Conservation (phyloP, 2,329 filamentous ascomycete genomes). For the Penicillium sp. region DNA sequence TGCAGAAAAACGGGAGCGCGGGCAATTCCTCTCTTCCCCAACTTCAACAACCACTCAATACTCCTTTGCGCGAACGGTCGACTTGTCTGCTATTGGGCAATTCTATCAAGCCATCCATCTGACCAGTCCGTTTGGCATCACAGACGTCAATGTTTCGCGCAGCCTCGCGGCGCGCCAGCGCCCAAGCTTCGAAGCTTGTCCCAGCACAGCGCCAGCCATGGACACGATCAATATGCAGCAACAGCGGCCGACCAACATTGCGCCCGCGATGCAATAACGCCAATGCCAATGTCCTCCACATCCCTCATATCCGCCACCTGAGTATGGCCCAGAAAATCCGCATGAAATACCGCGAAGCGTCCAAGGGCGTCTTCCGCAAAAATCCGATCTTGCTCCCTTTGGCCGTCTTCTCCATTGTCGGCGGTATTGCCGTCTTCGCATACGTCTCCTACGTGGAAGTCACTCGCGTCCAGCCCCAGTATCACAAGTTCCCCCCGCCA, state of each 20-base stretch:
- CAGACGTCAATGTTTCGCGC: conserved; percentile 28
- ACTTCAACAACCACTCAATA: not conserved
- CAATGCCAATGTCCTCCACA: not conserved
- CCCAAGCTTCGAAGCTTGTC: conserved; percentile 21
- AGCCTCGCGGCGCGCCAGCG: conserved; percentile 33
- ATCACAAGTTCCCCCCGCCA: conserved; percentile 46
- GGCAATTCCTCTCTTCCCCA: conserved; percentile 6
- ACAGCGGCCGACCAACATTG: conserved; percentile 17
- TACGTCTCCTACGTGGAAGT: conserved; percentile 49
- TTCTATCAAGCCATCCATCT: not conserved
- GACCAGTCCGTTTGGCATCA: not conserved
- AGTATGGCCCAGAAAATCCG: conserved; percentile 33
- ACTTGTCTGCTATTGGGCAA: not conserved
- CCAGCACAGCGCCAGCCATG: conserved; percentile 19
- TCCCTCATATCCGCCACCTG: conserved; percentile 21
- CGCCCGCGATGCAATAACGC: conserved; percentile 5
- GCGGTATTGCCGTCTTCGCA: conserved; percentile 36
- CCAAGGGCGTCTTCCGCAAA: conserved; percentile 44
- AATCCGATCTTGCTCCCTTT: conserved; percentile 46
- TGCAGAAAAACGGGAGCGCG: conserved; percentile 21
- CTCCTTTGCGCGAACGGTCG: not conserved
- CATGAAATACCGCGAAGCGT: conserved; percentile 38
- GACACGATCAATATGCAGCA: conserved; percentile 26
- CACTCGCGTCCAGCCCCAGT: conserved; percentile 43
- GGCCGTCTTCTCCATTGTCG: conserved; percentile 42